These are phyloP conservation scores for Aureobasidium namibiae DNA, from an alignment of 2,329 filamentous ascomycete genomes.

Conservation along the genomic window DNA sequence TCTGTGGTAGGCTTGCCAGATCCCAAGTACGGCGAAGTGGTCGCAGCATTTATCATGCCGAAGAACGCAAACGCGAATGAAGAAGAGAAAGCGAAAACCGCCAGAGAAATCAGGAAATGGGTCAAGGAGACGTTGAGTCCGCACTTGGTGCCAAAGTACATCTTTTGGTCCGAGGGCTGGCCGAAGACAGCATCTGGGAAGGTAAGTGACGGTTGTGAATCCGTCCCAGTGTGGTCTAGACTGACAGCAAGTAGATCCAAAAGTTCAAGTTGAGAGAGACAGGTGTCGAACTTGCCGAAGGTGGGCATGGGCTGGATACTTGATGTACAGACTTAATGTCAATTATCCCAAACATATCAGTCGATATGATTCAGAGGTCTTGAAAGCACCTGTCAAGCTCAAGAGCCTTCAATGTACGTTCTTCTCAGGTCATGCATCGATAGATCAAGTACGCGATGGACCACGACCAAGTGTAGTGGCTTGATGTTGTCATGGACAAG, in stretches of 20 bases:
- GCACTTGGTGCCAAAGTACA: conserved; percentile 71
- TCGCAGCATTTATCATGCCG: conserved; percentile 72
- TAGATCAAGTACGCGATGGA: not conserved
- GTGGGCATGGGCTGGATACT: conserved; percentile 18
- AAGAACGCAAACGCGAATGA: conserved; percentile 28
- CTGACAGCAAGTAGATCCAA: conserved; percentile 51
- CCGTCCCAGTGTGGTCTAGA: too few species aligned
- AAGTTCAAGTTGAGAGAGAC: conserved; percentile 77
- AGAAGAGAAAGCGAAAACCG: conserved; percentile 25
- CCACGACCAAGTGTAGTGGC: not conserved
- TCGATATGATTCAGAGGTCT: not conserved
- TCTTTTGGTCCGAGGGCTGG: conserved; percentile 81
- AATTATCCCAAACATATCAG: not conserved
- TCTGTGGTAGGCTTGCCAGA: conserved; percentile 81
- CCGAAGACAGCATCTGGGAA: conserved; percentile 96
- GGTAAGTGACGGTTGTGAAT: not conserved
- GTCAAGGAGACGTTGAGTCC: conserved; percentile 63
- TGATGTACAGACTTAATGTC: too few species aligned
- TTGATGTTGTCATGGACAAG: not conserved
- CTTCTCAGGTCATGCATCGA: not conserved
- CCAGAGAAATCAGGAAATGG: conserved; percentile 60
- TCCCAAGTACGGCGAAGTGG: conserved; percentile 73
- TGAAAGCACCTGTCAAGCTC: not conserved
- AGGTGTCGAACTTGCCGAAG: conserved; percentile 44
- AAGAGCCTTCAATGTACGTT: not conserved